Conservation (phyloP, 31 red algal species). For the Odonthalia washingtoniensis region DNA sequence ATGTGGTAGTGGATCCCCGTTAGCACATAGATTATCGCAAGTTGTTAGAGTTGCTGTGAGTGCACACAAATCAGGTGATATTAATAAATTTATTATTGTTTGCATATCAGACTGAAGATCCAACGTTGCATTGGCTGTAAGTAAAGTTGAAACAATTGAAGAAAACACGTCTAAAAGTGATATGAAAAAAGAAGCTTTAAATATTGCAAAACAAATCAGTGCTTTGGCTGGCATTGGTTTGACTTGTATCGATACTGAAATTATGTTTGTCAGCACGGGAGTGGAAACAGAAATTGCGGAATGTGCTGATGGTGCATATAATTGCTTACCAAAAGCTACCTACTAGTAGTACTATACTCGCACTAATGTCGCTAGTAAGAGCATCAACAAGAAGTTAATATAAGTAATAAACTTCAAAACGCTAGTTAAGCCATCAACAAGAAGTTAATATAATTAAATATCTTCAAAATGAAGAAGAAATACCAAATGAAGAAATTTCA, state of each 20-base stretch:
- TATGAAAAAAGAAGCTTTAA: constrained; percentile 89
- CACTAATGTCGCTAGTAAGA: constrained; percentile 78
- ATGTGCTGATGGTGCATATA: constrained; percentile 80
- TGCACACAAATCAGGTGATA: constrained; percentile 84
- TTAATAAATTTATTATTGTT: constrained; percentile 87
- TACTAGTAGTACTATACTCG: constrained; percentile 86
- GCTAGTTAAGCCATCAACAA: no score
- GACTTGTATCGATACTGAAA: constrained; percentile 92
- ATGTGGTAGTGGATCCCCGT: constrained; percentile 91
- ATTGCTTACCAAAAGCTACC: constrained; percentile 90
- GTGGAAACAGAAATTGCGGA: constrained; percentile 90
- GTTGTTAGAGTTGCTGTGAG: constrained; percentile 73
- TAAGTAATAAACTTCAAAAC: no score
- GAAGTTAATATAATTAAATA: constrained; percentile 61
- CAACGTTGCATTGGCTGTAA: no score
- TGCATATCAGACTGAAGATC: constrained; percentile 90
- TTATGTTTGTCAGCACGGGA: constrained; percentile 95
- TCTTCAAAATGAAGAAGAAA: constrained; percentile 44
- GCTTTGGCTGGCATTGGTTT: constrained; percentile 72
- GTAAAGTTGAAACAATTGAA: constrained; percentile 77
- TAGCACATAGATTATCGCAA: constrained; percentile 86
- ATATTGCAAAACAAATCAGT: constrained; percentile 80
- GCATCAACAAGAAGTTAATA: no score
- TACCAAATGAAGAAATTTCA: constrained; percentile 37
- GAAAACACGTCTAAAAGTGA: constrained; percentile 91